phyloP scores from a whole-genome alignment of 164 flowering plant species.

The Vitis rupestris region DNA sequence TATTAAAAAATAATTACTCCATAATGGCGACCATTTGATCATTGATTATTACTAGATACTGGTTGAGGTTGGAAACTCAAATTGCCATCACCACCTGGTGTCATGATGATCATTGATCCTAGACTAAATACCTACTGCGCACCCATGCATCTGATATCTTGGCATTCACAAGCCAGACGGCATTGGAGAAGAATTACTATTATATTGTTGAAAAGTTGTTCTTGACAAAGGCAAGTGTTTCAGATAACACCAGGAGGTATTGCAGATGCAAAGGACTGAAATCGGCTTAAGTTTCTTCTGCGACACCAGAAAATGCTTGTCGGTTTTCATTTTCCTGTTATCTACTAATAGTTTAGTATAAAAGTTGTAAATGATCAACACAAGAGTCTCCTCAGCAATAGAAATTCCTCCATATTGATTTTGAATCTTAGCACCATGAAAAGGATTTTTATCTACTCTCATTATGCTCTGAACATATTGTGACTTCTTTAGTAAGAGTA shows the following conservation, averaged over 20 bases:
- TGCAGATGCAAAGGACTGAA: constrained; percentile 89
- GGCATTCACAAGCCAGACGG: no score
- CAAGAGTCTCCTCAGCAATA: not conserved
- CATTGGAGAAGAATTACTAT: no score
- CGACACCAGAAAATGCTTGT: not conserved
- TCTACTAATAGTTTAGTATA: not conserved
- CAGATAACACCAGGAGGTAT: constrained; percentile 97
- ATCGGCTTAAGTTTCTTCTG: not conserved
- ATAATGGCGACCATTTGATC: not conserved
- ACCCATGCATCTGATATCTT: no score
- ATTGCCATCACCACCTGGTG: not conserved
- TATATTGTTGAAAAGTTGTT: constrained; percentile 8
- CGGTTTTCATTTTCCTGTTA: not conserved
- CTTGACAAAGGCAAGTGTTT: constrained; percentile 69
- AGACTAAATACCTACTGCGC: not conserved
- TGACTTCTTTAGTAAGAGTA: not conserved
- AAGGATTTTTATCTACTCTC: not conserved
- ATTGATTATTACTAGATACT: no score
- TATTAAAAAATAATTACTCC: not conserved
- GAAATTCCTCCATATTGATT: not conserved
- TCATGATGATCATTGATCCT: not conserved
- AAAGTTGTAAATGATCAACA: not conserved
- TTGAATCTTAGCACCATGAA: not conserved
- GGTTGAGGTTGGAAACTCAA: not conserved
- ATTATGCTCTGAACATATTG: not conserved